These are phyloP conservation scores for Mucor racemosus DNA, from an alignment of 371 early-diverging fungal genomes.

Conservation along the genomic window DNA sequence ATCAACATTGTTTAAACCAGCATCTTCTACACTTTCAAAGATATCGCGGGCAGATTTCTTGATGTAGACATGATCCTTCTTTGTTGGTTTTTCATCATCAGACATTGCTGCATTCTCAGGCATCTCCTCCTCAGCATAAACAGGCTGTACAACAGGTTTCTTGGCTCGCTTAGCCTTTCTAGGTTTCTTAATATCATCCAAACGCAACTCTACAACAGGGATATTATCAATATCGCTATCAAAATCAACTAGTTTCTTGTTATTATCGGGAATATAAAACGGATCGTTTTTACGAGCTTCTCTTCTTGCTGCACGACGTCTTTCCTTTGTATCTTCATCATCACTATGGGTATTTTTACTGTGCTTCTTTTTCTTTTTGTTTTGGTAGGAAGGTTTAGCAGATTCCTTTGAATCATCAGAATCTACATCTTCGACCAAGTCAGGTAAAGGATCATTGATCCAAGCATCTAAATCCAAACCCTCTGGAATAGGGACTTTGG, in stretches of 20 bases:
- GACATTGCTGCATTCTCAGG: conserved; percentile 65
- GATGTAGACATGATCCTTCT: conserved; percentile 23
- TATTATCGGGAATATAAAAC: conserved; percentile 64
- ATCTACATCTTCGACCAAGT: conserved; percentile 51
- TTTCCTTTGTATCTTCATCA: conserved; percentile 47
- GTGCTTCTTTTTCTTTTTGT: conserved; percentile 34
- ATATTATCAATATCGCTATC: conserved; percentile 73
- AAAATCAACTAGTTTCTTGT: conserved; percentile 33
- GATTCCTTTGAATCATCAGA: conserved; percentile 32
- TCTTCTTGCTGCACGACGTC: conserved; percentile 65
- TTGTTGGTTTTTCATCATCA: conserved; percentile 48
- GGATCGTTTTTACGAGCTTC: conserved; percentile 75
- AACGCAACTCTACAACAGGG: conserved; percentile 76
- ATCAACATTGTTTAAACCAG: conserved; percentile 61
- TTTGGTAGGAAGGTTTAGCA: neutral
- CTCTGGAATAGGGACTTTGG: conserved; percentile 88
- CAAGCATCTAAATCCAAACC: conserved; percentile 84
- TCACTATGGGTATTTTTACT: conserved; percentile 37
- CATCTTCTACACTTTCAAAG: conserved; percentile 45
- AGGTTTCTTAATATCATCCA: conserved; percentile 58
- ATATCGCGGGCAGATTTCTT: conserved; percentile 41
- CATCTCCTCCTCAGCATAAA: conserved; percentile 71
- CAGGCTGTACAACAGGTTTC: conserved; percentile 37
- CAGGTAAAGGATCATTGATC: conserved; percentile 77
- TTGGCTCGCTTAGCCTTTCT: conserved; percentile 31